Evolutionary conservation across 2,329 filamentous ascomycete species (phyloP).

Genomic region (Ophiostoma ulmi): DNA sequence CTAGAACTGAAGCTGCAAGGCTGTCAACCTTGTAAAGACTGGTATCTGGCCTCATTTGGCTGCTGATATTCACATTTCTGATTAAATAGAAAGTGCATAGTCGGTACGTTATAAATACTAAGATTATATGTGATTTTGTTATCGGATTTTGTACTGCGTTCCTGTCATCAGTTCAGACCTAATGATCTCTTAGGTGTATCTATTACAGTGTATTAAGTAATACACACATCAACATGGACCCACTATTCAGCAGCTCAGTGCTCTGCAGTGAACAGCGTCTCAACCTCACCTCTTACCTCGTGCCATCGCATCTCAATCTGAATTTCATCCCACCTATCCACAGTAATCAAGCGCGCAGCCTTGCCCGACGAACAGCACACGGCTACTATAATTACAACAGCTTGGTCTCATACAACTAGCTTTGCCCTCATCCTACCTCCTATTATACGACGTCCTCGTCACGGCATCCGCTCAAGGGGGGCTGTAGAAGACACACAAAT

Average conservation of each 20-base stretch:
- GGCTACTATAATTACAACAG: not conserved
- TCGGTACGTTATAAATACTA: too few species aligned
- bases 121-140: too few species aligned
- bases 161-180: not conserved
- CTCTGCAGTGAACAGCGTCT: not conserved
- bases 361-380: not conserved
- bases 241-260: not conserved
- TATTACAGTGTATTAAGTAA: not conserved
- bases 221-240: not conserved
- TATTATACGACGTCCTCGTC: not conserved
- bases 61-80: too few species aligned
- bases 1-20: too few species aligned
- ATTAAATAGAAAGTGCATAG: too few species aligned
- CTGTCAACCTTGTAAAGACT: too few species aligned
- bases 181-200: not conserved
- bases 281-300: slow-evolving; percentile 3
- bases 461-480: not conserved
- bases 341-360: not conserved
- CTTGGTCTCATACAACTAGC: not conserved
- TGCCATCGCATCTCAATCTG: not conserved
- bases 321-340: not conserved
- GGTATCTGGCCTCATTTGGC: too few species aligned
- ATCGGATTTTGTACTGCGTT: not conserved
- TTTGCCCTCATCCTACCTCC: not conserved
- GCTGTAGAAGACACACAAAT: slow-evolving; percentile 12